Percentiles rank a stretch among this genome's conserved stretches.
phyloP scores from a whole-genome alignment of 805 yeast species.

The Myxozyma mucilagina region DNA sequence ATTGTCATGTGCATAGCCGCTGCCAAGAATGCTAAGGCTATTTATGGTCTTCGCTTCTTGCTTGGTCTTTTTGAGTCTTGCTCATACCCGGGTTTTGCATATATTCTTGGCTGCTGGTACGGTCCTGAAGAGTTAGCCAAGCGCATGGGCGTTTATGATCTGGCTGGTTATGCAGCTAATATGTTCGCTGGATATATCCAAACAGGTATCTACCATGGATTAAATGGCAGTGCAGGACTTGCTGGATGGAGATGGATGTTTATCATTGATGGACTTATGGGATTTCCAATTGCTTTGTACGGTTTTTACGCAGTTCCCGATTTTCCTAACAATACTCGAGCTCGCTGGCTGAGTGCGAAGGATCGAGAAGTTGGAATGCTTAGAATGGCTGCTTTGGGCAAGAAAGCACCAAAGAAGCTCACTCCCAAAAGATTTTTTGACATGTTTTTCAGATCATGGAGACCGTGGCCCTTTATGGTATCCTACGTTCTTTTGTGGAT shows the following conservation, averaged over 20 bases:
- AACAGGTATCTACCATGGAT: conserved; percentile 51
- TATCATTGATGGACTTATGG: conserved; percentile 28
- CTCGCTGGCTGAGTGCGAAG: conserved; percentile 47
- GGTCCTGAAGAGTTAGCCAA: conserved; percentile 57
- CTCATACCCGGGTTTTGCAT: conserved; percentile 52
- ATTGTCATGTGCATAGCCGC: conserved; percentile 19
- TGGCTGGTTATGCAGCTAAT: conserved; percentile 63
- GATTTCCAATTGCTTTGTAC: conserved; percentile 21
- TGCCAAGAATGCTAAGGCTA: conserved; percentile 24
- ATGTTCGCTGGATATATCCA: conserved; percentile 65
- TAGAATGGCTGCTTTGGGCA: conserved; percentile 23
- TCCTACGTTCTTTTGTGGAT: conserved; percentile 23
- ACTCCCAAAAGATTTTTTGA: conserved; percentile 23
- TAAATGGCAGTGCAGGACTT: conserved; percentile 55
- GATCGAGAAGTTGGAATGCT: conserved; percentile 19
- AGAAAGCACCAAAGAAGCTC: conserved; percentile 15
- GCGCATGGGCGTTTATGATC: conserved; percentile 59
- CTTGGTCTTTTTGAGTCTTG: conserved; percentile 48
- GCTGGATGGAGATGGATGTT: conserved; percentile 57
- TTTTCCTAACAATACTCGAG: conserved; percentile 58
- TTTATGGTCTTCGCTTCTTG: conserved; percentile 31
- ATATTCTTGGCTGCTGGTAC: conserved; percentile 47
- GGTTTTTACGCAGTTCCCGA: conserved; percentile 53
- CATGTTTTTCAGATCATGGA: conserved; percentile 23
- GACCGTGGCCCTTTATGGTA: conserved; percentile 30